A percentile compares a stretch with the other conserved stretches of the same genome.
Evolutionary conservation across 805 yeast species (phyloP).

Genomic region (Lipomyces starkeyi): DNA sequence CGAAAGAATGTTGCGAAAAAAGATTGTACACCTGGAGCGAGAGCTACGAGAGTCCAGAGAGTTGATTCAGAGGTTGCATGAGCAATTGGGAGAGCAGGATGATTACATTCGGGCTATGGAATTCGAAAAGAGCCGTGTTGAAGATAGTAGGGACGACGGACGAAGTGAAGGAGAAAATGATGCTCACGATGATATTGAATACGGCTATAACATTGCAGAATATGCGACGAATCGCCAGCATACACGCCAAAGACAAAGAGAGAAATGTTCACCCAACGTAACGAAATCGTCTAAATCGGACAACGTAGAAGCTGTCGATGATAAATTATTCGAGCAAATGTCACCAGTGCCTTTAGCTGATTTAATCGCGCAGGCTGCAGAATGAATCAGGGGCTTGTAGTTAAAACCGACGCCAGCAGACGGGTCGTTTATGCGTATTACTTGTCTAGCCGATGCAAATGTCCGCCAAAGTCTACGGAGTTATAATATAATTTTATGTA

Average conservation of each 20-base stretch:
- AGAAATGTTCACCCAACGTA: background rate
- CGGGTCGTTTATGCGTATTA: background rate
- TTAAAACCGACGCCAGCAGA: no score
- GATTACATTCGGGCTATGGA: constrained; percentile 31
- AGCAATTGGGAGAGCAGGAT: constrained; percentile 27
- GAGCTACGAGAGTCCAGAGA: constrained; percentile 22
- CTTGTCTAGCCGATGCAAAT: no score
- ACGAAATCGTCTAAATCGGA: background rate
- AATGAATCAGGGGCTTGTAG: background rate
- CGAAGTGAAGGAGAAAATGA: background rate
- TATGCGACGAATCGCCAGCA: background rate
- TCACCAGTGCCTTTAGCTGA: constrained; percentile 19
- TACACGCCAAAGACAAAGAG: background rate
- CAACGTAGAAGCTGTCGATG: constrained; percentile 3
- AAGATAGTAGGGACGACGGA: constrained; percentile 5
- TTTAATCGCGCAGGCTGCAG: background rate
- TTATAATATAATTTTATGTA: no score
- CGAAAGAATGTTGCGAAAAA: constrained; percentile 11
- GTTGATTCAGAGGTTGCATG: constrained; percentile 10
- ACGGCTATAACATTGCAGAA: background rate
- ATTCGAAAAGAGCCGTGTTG: constrained; percentile 10
- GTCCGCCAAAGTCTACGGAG: no score
- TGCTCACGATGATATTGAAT: background rate
- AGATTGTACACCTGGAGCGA: constrained; percentile 2
- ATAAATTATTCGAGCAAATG: constrained; percentile 17